A percentile compares a stretch with the other conserved stretches of the same genome.
Conservation (phyloP, 192 early-diverging fungal genomes). For the Chytriomyces confervae region DNA sequence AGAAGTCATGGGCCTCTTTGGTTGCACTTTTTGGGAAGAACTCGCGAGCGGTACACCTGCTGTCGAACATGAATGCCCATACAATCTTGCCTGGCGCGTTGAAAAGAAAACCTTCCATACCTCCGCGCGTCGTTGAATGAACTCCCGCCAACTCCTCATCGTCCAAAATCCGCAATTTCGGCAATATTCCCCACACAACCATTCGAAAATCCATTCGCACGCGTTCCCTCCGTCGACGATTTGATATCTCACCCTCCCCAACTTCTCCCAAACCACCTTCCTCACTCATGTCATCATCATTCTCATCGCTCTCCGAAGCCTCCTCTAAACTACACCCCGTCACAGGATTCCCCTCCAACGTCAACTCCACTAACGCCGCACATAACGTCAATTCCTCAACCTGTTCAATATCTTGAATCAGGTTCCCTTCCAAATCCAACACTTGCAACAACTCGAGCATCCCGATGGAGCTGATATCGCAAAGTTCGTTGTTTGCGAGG, state of each 20-base stretch:
- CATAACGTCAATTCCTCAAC: slow-evolving; percentile 54
- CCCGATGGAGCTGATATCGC: slow-evolving; percentile 41
- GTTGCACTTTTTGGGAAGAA: slow-evolving; percentile 2
- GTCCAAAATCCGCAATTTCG: slow-evolving; percentile 38
- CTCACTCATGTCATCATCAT: background rate
- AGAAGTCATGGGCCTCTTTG: slow-evolving; percentile 21
- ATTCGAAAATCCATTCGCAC: background rate
- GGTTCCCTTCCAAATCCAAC: slow-evolving; percentile 57
- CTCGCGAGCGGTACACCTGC: background rate
- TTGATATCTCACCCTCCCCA: background rate
- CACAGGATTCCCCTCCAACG: slow-evolving; percentile 48
- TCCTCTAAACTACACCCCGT: background rate
- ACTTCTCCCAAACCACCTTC: background rate
- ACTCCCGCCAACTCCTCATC: slow-evolving; percentile 32
- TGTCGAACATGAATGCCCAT: background rate
- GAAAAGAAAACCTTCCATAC: too few species aligned
- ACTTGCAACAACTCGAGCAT: slow-evolving; percentile 51
- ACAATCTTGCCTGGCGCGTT: too few species aligned
- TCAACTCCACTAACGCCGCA: slow-evolving; percentile 38
- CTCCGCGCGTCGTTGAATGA: background rate
- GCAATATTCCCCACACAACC: slow-evolving; percentile 26
- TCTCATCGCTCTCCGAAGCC: background rate
- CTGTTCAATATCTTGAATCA: slow-evolving; percentile 41
- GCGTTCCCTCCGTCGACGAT: background rate
- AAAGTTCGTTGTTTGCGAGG: slow-evolving; percentile 54